Evolutionary conservation across 345 rosid species (phyloP).

Genomic region (Sisymbrium irio): DNA sequence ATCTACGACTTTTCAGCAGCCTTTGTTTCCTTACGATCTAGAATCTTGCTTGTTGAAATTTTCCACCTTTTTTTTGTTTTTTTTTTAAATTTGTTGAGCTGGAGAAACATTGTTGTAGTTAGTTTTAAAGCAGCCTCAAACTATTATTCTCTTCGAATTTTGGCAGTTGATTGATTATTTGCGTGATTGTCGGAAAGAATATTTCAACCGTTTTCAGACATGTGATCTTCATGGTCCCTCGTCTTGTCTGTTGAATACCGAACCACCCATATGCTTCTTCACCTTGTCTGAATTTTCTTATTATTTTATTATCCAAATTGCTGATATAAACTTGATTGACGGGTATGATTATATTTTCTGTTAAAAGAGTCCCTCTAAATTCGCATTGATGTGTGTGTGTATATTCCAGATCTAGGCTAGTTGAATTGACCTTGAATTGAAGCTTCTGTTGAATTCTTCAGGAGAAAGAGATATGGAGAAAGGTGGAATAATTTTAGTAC

Average conservation of each 20-base stretch:
- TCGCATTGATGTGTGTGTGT: not conserved
- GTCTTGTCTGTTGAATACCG: conserved; percentile 28
- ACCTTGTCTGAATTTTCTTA: not conserved
- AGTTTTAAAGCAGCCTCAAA: not conserved
- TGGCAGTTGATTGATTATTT: conserved; percentile 25
- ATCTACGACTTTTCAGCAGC: not conserved
- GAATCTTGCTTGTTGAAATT: not conserved
- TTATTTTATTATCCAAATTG: conserved; percentile 5
- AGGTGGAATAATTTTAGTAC: conserved; percentile 39
- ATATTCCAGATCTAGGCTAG: conserved; percentile 19
- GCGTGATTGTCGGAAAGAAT: conserved; percentile 24
- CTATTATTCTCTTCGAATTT: not conserved
- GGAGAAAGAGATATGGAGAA: conserved; percentile 74
- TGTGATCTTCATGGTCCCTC: conserved; percentile 22
- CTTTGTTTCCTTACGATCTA: conserved; percentile 12
- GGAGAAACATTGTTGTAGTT: not conserved
- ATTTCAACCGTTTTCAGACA: conserved; percentile 22
- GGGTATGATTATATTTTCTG: not conserved
- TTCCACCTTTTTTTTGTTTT: not conserved
- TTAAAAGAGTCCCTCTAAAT: not conserved
- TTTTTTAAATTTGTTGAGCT: not conserved
- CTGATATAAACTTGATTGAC: not conserved
- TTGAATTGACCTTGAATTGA: conserved; percentile 11
- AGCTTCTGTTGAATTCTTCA: conserved; percentile 10
- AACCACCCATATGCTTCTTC: conserved; percentile 28